A percentile compares a stretch with the other conserved stretches of the same genome.
phyloP scores from a whole-genome alignment of 1,284 basidiomycete species.

The Leccinum pachyderme region DNA sequence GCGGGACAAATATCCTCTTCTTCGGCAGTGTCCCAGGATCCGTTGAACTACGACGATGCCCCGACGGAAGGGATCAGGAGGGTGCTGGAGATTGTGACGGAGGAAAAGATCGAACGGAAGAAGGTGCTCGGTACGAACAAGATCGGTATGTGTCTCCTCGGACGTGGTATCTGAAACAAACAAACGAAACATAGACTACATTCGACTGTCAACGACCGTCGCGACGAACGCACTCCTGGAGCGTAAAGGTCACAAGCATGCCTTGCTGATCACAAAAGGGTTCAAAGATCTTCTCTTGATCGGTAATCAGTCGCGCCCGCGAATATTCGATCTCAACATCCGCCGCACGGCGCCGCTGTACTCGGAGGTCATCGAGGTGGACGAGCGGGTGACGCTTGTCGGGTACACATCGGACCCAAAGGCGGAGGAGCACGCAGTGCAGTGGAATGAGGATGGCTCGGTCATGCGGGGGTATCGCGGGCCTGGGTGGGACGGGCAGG shows the following conservation, averaged over 20 bases:
- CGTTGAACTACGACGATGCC: conserved; percentile 87
- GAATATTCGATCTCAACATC: conserved; percentile 87
- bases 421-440: conserved; percentile 70
- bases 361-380: conserved; percentile 80
- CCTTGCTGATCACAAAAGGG: conserved; percentile 88
- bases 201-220: conserved; percentile 91
- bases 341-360: conserved; percentile 80
- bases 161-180: not conserved
- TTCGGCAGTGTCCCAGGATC: conserved; percentile 76
- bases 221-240: conserved; percentile 96
- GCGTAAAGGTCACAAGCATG: conserved; percentile 89
- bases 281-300: conserved; percentile 91
- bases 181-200: conserved; percentile 64
- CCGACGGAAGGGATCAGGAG: conserved; percentile 93
- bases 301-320: conserved; percentile 90
- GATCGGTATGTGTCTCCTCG: conserved; percentile 55
- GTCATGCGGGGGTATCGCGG: conserved; percentile 72
- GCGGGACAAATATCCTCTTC: not conserved
- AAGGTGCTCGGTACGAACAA: conserved; percentile 73
- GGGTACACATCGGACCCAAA: conserved; percentile 91
- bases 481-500: conserved; percentile 64
- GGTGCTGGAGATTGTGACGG: conserved; percentile 80
- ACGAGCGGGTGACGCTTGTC: conserved; percentile 92
- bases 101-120: conserved; percentile 64
- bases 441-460: conserved; percentile 70